These are phyloP conservation scores for Botrytis deweyae DNA, from an alignment of 2,329 filamentous ascomycete species.

Conservation along the genomic window DNA sequence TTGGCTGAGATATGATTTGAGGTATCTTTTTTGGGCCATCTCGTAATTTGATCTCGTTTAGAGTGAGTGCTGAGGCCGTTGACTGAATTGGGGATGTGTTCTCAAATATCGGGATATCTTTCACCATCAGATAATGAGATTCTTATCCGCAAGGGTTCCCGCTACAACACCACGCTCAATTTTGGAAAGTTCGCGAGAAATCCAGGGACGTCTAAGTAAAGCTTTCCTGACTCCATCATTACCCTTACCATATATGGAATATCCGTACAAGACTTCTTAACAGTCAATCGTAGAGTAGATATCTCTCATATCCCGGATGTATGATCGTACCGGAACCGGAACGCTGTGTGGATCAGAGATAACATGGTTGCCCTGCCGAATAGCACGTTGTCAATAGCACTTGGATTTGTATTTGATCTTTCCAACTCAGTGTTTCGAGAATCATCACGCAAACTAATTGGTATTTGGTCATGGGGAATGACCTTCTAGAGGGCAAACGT, in stretches of 20 bases:
- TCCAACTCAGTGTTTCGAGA: not conserved
- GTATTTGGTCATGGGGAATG: not conserved
- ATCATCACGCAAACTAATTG: not conserved
- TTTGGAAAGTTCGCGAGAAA: not conserved
- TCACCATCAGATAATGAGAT: conserved; percentile 1
- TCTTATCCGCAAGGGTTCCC: not conserved
- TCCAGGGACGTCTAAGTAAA: not conserved
- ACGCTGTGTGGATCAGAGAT: conserved; percentile 14
- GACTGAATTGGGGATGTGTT: not conserved
- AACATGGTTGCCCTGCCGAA: conserved; percentile 14
- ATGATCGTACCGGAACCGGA: conserved; percentile 17
- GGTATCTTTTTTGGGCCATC: not conserved
- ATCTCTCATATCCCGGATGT: not conserved
- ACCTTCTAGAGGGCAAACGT: not conserved
- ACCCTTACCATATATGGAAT: not conserved
- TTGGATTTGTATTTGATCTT: not conserved
- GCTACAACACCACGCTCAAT: not conserved
- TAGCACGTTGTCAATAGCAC: not conserved
- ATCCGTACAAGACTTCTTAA: not conserved
- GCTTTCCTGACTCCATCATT: not conserved
- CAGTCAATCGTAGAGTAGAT: not conserved
- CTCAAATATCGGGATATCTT: not conserved
- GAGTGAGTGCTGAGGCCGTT: not conserved
- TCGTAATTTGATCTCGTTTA: conserved; percentile 9
- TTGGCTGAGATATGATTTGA: not conserved